phyloP scores from a whole-genome alignment of 2,329 filamentous ascomycete genomes.

The Dothideomycetes sp. region DNA sequence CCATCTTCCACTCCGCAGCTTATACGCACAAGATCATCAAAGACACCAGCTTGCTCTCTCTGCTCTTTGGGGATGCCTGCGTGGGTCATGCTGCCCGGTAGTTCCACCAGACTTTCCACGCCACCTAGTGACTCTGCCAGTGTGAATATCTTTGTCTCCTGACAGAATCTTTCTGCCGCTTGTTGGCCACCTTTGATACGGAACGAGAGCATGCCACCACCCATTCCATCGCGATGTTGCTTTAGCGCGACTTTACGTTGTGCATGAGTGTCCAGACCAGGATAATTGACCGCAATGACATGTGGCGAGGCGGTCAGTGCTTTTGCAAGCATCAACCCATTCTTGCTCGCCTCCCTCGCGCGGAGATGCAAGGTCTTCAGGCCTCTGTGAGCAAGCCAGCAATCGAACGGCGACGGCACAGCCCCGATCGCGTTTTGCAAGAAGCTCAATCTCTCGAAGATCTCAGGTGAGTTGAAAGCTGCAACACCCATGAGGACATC shows the following conservation, averaged over 20 bases:
- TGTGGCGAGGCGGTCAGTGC: conserved; percentile 70
- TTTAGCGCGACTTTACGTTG: conserved; percentile 75
- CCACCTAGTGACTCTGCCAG: conserved; percentile 87
- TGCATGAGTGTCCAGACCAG: conserved; percentile 76
- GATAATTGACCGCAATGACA: conserved; percentile 90
- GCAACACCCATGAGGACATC: conserved; percentile 97
- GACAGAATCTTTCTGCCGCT: conserved; percentile 87
- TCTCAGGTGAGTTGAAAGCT: conserved; percentile 78
- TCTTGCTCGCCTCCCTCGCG: conserved; percentile 70
- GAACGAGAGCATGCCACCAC: conserved; percentile 96
- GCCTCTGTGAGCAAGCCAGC: conserved; percentile 94
- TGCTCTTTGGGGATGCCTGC: conserved; percentile 85
- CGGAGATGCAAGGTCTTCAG: conserved; percentile 94
- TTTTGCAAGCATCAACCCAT: conserved; percentile 66
- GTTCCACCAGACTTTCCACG: conserved; percentile 82
- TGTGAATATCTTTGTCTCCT: conserved; percentile 79
- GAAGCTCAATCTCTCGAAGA: conserved; percentile 71
- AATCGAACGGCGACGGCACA: conserved; percentile 89
- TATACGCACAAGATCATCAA: conserved; percentile 83
- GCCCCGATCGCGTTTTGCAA: conserved; percentile 96
- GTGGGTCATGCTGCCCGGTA: conserved; percentile 94
- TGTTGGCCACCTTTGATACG: conserved; percentile 76
- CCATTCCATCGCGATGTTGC: conserved; percentile 90
- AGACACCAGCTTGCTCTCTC: conserved; percentile 86
- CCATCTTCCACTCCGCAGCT: conserved; percentile 92